Percentiles rank a stretch among this genome's conserved stretches.
phyloP scores from a whole-genome alignment of 2,329 filamentous ascomycete species.

The Tothia fuscella region DNA sequence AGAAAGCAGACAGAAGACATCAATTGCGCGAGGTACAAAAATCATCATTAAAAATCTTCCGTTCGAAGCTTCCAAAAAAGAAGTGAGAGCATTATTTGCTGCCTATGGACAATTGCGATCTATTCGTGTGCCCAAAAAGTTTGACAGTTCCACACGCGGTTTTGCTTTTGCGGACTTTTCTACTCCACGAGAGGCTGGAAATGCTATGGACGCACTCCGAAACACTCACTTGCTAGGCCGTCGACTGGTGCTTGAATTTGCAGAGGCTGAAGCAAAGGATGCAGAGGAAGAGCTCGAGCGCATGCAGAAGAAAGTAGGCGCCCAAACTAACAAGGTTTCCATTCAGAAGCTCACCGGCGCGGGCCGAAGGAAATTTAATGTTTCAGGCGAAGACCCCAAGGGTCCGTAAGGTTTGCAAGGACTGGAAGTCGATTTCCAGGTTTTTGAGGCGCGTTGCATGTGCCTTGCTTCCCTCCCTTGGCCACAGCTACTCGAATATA shows the following conservation, averaged over 20 bases:
- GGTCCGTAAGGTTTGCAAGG: slow-evolving; percentile 24
- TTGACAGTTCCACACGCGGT: slow-evolving; percentile 75
- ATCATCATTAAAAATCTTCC: slow-evolving; percentile 97
- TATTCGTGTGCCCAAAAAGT: slow-evolving; percentile 89
- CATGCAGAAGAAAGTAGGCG: slow-evolving; percentile 92
- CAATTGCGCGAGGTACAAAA: slow-evolving; percentile 68
- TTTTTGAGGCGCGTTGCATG: too few relatives aligned
- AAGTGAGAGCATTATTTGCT: slow-evolving; percentile 73
- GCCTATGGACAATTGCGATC: slow-evolving; percentile 87
- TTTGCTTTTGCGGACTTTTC: slow-evolving; percentile 97
- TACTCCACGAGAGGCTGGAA: slow-evolving; percentile 77
- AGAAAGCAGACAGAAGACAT: slow-evolving; percentile 73
- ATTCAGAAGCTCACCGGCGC: slow-evolving; percentile 76
- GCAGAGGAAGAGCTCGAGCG: slow-evolving; percentile 92
- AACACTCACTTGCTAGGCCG: slow-evolving; percentile 90
- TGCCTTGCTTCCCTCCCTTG: too few relatives aligned
- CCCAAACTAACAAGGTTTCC: slow-evolving; percentile 81
- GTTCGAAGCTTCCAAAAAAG: slow-evolving; percentile 89
- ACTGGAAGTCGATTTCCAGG: too few relatives aligned
- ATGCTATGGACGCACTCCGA: slow-evolving; percentile 79
- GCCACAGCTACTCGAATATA: too few relatives aligned
- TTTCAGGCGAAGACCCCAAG: slow-evolving; percentile 44
- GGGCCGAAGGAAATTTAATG: slow-evolving; percentile 79
- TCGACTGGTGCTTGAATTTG: slow-evolving; percentile 82
- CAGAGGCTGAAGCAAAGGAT: slow-evolving; percentile 76